Evolutionary conservation across 768 basidiomycete genomes (phyloP).

Genomic region (Galerina sulciceps): DNA sequence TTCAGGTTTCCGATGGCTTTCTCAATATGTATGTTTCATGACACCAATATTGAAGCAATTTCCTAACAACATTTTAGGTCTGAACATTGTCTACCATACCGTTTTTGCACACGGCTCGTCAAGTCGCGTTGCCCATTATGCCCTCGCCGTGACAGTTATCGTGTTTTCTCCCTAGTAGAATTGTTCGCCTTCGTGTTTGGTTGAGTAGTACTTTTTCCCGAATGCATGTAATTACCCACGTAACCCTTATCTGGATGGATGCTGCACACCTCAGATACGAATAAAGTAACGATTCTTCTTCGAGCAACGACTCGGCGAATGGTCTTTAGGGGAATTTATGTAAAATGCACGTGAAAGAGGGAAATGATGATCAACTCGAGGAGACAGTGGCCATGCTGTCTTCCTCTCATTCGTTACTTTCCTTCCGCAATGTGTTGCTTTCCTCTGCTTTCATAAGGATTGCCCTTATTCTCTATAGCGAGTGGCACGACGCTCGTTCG

Average conservation of each 20-base stretch:
- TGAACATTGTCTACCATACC: constrained; percentile 27
- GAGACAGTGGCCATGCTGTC: constrained; percentile 13
- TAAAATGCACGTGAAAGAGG: not conserved
- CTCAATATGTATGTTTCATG: constrained; percentile 82
- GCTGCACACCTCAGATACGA: not conserved
- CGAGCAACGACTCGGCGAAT: not conserved
- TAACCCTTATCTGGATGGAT: constrained; percentile 5
- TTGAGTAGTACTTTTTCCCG: constrained; percentile 10
- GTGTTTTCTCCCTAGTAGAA: constrained; percentile 6
- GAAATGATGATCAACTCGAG: not conserved
- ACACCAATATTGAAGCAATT: not conserved
- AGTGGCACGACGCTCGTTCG: constrained; percentile 86
- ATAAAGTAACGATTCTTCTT: not conserved
- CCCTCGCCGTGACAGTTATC: not conserved
- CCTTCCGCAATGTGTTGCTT: constrained; percentile 57
- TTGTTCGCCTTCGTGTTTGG: constrained; percentile 5
- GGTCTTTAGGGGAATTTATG: no score
- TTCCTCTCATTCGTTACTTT: constrained; percentile 29
- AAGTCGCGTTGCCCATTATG: constrained; percentile 8
- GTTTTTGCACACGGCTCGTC: not conserved
- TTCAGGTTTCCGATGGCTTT: constrained; percentile 93
- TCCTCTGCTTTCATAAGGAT: constrained; percentile 64
- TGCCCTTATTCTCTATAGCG: constrained; percentile 80
- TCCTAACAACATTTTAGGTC: constrained; percentile 33
- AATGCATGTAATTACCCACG: constrained; percentile 15